phyloP scores from a whole-genome alignment of 192 early-diverging fungal species.

The Coemansia sp. region DNA sequence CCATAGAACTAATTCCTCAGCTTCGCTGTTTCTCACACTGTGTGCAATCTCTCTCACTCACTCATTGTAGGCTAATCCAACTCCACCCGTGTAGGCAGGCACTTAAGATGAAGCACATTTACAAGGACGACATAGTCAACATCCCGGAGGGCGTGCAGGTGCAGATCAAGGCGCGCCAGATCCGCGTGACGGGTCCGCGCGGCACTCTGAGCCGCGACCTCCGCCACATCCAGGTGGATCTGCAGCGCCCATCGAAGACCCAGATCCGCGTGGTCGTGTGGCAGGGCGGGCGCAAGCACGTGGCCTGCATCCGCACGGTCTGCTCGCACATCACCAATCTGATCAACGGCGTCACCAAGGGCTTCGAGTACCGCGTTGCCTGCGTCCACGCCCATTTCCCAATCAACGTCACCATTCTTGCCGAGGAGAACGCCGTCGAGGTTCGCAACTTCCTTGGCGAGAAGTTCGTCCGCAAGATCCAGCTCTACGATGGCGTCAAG shows the following conservation, averaged over 20 bases:
- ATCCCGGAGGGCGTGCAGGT: slow-evolving; percentile 89
- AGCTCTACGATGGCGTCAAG: slow-evolving; percentile 82
- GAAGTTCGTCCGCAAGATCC: slow-evolving; percentile 84
- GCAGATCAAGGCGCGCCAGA: slow-evolving; percentile 82
- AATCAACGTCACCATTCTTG: slow-evolving; percentile 90
- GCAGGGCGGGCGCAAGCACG: slow-evolving; percentile 96
- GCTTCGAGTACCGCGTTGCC: slow-evolving; percentile 99
- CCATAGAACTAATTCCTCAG: no score
- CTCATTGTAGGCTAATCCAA: no score
- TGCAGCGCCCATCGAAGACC: slow-evolving; percentile 65
- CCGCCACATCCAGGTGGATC: slow-evolving; percentile 92
- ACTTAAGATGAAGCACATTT: slow-evolving; percentile 85
- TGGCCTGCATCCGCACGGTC: slow-evolving; percentile 97
- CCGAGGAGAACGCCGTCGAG: slow-evolving; percentile 78
- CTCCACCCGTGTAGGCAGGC: neutral
- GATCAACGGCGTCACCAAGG: slow-evolving; percentile 98
- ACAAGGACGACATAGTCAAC: slow-evolving; percentile 82
- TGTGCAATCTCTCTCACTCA: no score
- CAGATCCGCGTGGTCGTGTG: slow-evolving; percentile 87
- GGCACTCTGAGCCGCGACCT: slow-evolving; percentile 87
- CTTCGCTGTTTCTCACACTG: no score
- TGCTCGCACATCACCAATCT: slow-evolving; percentile 95
- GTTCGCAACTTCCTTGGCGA: slow-evolving; percentile 99
- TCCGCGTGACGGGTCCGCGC: slow-evolving; percentile 89
- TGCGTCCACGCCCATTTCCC: slow-evolving; percentile 99